Conservation (phyloP, 176 grass and related monocot species). For the Bromus sterilis region DNA sequence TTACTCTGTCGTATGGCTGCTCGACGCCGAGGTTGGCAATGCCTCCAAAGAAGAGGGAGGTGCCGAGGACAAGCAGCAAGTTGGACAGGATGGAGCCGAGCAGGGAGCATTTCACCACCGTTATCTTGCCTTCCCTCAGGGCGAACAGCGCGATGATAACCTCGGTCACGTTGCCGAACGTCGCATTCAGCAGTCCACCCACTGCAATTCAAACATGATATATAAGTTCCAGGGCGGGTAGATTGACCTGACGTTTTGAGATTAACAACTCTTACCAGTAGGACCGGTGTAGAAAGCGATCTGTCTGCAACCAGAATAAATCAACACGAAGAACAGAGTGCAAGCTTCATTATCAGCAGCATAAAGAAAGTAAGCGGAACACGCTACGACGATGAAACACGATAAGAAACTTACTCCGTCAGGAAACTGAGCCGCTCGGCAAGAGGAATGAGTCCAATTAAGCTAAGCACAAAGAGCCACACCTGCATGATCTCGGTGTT, state of each 20-base stretch:
- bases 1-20: constrained; percentile 43
- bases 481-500: constrained; percentile 33
- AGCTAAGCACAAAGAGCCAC: constrained; percentile 82
- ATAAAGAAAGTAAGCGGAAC: neutral
- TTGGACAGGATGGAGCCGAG: constrained; percentile 88
- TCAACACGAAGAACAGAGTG: neutral
- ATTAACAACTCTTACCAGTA: constrained; percentile 37
- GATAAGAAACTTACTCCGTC: constrained; percentile 57
- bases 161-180: constrained; percentile 89
- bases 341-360: neutral
- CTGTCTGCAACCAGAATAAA: constrained; percentile 42
- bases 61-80: constrained; percentile 80
- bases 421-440: constrained; percentile 94
- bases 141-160: constrained; percentile 85
- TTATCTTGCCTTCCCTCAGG: constrained; percentile 50
- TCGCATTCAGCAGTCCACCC: constrained; percentile 85
- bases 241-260: neutral
- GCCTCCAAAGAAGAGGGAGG: constrained; percentile 72
- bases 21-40: constrained; percentile 55
- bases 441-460: constrained; percentile 77
- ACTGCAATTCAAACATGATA: constrained; percentile 34
- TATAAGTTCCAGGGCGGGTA: neutral
- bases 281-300: constrained; percentile 81
- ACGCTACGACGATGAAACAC: neutral
- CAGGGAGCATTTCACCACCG: constrained; percentile 83